Base-by-base conservation (phyloP, 495 filamentous ascomycete species). In the Alectoria sarmentosa region DNA sequence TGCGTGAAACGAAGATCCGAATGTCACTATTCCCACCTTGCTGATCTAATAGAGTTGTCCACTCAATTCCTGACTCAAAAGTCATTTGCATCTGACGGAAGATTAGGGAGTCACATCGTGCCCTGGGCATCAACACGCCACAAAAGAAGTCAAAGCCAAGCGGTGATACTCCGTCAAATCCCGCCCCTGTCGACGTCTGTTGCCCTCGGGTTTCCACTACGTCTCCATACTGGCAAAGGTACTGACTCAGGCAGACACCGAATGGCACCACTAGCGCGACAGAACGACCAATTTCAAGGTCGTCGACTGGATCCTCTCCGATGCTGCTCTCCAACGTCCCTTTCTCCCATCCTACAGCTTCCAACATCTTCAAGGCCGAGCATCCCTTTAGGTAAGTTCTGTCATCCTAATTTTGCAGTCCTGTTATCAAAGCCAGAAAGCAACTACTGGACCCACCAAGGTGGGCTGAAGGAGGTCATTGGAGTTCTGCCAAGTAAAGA, bases 381-480 rank as follows among this genome's bases (percentile, higher is more conserved):
- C 70, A 63, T 66, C 65, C 65, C 30, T 69, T 66, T 41, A 69
- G 68, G 65, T 68, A 38, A 32, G 28, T 11, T 21, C n/a, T 11
- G 46, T 9, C 15, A 34, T 30, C 37, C 17, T 11, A 14, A 6
- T 21, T 28, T 26, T 60, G 85, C n/a, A 79, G 85, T 59, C 82
- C 83, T 23, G 80, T 80, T 8, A 84, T 86, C 73, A 84, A 89
- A 61, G 84, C 84, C 4, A 89, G 88, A 9, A 67, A 83, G 84
- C 67, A 90, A 90, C 71, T 90, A 90, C 72, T 90, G 88, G 88
- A 90, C 88, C 10, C 87, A 83, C 67, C 79, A 83, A 58, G 88
- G 88, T 32, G 88, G 88, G 1, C 74, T 90, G 28, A 77, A 85
- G 14, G 88, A 90, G 71, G 88, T 90, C 7, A 81, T 90, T 49